These are phyloP conservation scores for Didymella pinodella DNA, from an alignment of 2,329 filamentous ascomycete genomes.

Conservation along the genomic window DNA sequence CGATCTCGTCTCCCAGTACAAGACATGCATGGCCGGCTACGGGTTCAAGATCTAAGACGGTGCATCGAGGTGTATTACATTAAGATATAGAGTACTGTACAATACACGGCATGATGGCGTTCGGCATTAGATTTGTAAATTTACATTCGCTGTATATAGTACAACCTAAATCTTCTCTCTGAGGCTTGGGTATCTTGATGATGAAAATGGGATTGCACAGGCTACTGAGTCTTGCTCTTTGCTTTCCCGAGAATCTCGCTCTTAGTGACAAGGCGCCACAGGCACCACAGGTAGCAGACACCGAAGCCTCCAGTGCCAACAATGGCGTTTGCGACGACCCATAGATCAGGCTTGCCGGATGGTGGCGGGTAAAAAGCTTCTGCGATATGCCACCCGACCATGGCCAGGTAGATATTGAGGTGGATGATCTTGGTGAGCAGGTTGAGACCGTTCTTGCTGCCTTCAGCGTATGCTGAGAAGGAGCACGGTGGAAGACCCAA, in stretches of 20 bases:
- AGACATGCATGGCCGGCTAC: slow-evolving; percentile 89
- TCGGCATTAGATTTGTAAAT: slow-evolving; percentile 32
- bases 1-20: slow-evolving; percentile 83
- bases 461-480: slow-evolving; percentile 69
- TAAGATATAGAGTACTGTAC: slow-evolving; percentile 32
- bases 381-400: slow-evolving; percentile 81
- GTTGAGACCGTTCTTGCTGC: slow-evolving; percentile 53
- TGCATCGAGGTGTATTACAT: slow-evolving; percentile 14
- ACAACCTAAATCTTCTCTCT: slow-evolving; percentile 42
- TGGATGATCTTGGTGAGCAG: slow-evolving; percentile 76
- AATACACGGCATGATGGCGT: slow-evolving; percentile 44
- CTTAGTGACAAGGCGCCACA: slow-evolving; percentile 71
- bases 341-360: slow-evolving; percentile 83
- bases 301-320: slow-evolving; percentile 85
- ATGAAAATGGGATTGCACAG: slow-evolving; percentile 2
- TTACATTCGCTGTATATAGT: slow-evolving; percentile 28
- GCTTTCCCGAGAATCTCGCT: slow-evolving; percentile 57
- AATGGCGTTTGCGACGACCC: slow-evolving; percentile 90
- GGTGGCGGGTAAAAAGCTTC: slow-evolving; percentile 76
- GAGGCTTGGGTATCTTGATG: slow-evolving; percentile 19
- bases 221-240: slow-evolving; percentile 53
- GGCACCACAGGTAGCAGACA: slow-evolving; percentile 90
- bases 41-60: slow-evolving; percentile 72
- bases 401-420: slow-evolving; percentile 75
- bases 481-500: slow-evolving; percentile 84